phyloP scores from a whole-genome alignment of 73 alveolate species.

The Paramecium caudatum region DNA sequence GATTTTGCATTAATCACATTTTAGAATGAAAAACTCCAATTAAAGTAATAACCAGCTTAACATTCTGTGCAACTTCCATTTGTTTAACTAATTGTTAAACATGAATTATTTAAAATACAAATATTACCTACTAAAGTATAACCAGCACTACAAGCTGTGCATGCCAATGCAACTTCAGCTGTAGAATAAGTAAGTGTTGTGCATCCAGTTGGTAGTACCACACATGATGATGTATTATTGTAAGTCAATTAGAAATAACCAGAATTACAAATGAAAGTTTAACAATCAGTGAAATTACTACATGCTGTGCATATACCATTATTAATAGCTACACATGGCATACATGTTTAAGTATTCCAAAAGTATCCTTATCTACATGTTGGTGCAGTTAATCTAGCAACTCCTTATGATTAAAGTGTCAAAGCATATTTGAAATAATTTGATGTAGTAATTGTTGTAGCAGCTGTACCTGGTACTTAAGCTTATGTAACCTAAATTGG shows the following conservation, averaged over 20 bases:
- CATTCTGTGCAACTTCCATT: conserved; percentile 23
- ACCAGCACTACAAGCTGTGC: background rate
- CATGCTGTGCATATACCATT: background rate
- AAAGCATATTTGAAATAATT: background rate
- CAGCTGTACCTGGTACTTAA: background rate
- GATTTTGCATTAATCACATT: background rate
- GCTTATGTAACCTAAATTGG: background rate
- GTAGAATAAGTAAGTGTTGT: background rate
- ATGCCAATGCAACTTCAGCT: background rate
- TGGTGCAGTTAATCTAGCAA: background rate
- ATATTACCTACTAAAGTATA: conserved; percentile 40
- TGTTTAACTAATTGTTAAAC: background rate
- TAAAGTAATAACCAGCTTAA: conserved; percentile 34
- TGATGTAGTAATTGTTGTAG: background rate
- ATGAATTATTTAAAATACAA: background rate
- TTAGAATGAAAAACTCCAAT: conserved; percentile 19
- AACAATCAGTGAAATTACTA: background rate
- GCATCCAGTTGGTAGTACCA: background rate
- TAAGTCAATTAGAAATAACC: background rate
- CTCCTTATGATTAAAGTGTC: background rate
- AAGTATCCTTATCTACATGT: conserved; percentile 3
- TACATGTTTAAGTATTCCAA: conserved; percentile 23
- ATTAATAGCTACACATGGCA: background rate
- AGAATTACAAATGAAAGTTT: background rate
- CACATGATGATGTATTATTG: background rate